Percentiles rank a stretch among this genome's conserved stretches.
Conservation (phyloP, 225 moss, liverwort and hornwort genomes). For the Marchantia paleacea region DNA sequence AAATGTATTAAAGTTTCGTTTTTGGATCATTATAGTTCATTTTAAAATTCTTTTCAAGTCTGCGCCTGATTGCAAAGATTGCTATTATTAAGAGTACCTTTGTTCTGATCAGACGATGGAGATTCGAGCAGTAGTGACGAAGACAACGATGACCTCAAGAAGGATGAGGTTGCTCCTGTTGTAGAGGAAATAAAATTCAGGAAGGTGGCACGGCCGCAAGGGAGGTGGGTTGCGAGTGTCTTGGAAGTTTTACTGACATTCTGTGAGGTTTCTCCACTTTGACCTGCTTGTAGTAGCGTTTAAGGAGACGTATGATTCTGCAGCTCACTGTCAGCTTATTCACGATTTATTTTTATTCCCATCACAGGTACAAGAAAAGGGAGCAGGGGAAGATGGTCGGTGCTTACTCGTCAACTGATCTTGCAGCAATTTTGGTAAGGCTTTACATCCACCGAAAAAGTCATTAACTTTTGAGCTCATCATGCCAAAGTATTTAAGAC, state of each 20-base stretch:
- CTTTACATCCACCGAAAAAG: background rate
- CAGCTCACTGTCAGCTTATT: background rate
- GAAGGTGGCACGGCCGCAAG: constrained; percentile 78
- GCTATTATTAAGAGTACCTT: background rate
- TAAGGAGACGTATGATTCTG: background rate
- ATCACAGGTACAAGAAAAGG: constrained; percentile 72
- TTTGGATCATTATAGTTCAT: background rate
- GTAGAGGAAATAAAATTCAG: constrained; percentile 31
- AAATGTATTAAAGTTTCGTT: too few relatives aligned
- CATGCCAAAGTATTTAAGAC: background rate
- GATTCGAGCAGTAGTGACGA: constrained; percentile 44
- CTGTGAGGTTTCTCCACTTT: too few relatives aligned
- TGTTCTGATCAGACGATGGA: background rate
- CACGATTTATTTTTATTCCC: background rate
- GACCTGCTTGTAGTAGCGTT: background rate
- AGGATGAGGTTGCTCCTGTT: constrained; percentile 21
- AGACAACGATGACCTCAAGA: constrained; percentile 21
- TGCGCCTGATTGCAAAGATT: background rate
- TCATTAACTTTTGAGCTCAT: background rate
- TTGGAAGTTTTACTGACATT: background rate
- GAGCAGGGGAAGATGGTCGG: constrained; percentile 69
- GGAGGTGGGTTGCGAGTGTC: constrained; percentile 46
- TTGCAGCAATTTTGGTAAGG: constrained; percentile 67
- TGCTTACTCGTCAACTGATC: constrained; percentile 65
- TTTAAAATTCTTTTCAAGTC: background rate